These are phyloP conservation scores for Blastobotrys mokoenaii DNA, from an alignment of 805 yeast genomes.

Conservation along the genomic window DNA sequence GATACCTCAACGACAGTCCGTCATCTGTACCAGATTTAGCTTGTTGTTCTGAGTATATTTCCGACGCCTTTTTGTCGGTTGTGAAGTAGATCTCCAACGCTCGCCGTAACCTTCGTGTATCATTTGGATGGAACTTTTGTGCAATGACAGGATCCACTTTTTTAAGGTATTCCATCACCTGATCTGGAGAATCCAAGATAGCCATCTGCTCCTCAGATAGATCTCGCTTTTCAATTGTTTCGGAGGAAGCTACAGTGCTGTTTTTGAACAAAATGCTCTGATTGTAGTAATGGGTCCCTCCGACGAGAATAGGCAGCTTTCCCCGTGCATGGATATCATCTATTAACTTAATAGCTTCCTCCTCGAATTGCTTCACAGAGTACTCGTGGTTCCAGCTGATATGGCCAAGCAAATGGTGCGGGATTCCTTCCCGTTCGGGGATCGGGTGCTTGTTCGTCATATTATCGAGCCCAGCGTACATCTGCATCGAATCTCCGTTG, in stretches of 20 bases:
- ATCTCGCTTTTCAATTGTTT: conserved; percentile 1
- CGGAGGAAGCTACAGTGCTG: conserved; percentile 42
- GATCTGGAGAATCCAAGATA: conserved; percentile 41
- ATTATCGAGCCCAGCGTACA: conserved; percentile 61
- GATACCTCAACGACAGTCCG: conserved; percentile 17
- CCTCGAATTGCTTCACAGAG: conserved; percentile 65
- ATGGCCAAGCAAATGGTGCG: conserved; percentile 86
- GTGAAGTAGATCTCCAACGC: conserved; percentile 71
- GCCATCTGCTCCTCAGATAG: conserved; percentile 29
- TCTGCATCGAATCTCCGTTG: conserved; percentile 97
- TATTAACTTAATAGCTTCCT: conserved; percentile 56
- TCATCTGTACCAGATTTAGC: conserved; percentile 22
- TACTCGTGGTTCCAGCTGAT: conserved; percentile 75
- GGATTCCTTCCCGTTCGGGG: conserved; percentile 60
- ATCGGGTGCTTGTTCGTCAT: conserved; percentile 92
- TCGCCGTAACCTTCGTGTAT: conserved; percentile 64
- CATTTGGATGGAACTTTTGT: conserved; percentile 85
- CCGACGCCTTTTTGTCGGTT: conserved; percentile 63
- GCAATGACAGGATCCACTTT: conserved; percentile 64
- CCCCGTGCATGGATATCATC: conserved; percentile 57
- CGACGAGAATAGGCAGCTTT: conserved; percentile 80
- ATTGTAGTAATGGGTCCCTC: conserved; percentile 92
- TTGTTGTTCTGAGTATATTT: conserved; percentile 56
- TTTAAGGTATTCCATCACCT: conserved; percentile 39
- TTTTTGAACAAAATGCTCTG: conserved; percentile 70